These are phyloP conservation scores for Botrytis galanthina DNA, from an alignment of 2,329 filamentous ascomycete species.

Conservation along the genomic window DNA sequence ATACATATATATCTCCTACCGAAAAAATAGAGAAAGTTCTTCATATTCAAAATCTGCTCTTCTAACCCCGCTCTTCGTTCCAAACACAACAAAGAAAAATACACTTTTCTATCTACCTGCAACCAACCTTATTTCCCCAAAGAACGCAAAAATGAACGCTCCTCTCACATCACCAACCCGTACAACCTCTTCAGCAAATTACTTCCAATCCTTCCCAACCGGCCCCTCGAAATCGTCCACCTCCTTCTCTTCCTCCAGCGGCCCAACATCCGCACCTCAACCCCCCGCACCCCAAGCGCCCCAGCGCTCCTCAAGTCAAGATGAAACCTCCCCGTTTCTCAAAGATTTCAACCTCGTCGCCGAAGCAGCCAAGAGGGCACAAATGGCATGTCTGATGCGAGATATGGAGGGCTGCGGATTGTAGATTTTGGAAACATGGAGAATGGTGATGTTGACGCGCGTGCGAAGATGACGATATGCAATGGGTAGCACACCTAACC, in stretches of 20 bases:
- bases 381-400: constrained; percentile 83
- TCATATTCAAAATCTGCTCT: neutral
- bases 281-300: constrained; percentile 25
- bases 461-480: neutral
- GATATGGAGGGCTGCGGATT: constrained; percentile 64
- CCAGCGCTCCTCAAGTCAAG: constrained; percentile 37
- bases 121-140: neutral
- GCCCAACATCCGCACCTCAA: constrained; percentile 24
- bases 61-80: neutral
- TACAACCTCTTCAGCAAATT: constrained; percentile 37
- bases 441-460: neutral
- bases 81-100: neutral
- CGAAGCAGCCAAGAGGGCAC: constrained; percentile 88
- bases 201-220: constrained; percentile 23
- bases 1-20: neutral
- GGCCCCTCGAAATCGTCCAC: constrained; percentile 25
- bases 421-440: neutral
- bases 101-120: neutral
- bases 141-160: constrained; percentile 17
- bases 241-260: constrained; percentile 17
- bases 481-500: neutral
- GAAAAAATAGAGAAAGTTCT: neutral
- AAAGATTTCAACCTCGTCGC: constrained; percentile 82
- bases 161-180: constrained; percentile 17
- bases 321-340: constrained; percentile 62